Evolutionary conservation across 1,284 basidiomycete genomes (phyloP), one percentile per base, ranked within the genome.

Genomic region (Ceratobasidium sp.): DNA sequence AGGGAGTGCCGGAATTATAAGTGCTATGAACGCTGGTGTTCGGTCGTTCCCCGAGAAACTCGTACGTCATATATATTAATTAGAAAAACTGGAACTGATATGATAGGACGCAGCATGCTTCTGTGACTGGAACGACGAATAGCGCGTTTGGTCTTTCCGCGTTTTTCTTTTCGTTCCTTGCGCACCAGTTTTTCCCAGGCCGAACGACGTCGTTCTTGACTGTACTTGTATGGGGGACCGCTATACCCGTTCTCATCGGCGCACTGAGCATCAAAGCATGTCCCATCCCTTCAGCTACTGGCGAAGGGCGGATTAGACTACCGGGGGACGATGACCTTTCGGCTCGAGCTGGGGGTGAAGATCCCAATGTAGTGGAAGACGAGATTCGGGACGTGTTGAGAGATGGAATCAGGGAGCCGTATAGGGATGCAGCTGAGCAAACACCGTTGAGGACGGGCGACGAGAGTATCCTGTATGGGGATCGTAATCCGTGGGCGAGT

Each of bases 141-240:
- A 93, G 93, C 0, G 94, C 93, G n/a, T 95, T 94, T 78, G 94
- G 94, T 0, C 87, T 96, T 5, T 94, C 93, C 5, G 94, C 94
- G 0, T 95, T 95, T 84, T 86, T 92, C 78, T 96, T 95, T 84
- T 92, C 92, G 28, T 87, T 89, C 0, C 83, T 94, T 23, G 90
- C 92, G 0, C 91, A 93, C 75, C 80, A 87, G 0, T 81, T 92
- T 38, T 95, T 90, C 80, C 90, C 92, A 0, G 94, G 92, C 0
- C 87, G 94, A 81, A 93, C 92, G 0, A 90, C 90, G 2, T 89
- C 89, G 3, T 91, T 95, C 77, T 85, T 96, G 2, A 85, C 91
- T 0, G 83, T 93, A 15, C 89, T 96, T 9, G 88, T 91, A 0
- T 82, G 92, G 1, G 94, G 94, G 0, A 94, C 93, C 0, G 86